Evolutionary conservation across 371 early-diverging fungal genomes (phyloP), one percentile per base, ranked within the genome.

Genomic region (Apophysomyces variabilis): DNA sequence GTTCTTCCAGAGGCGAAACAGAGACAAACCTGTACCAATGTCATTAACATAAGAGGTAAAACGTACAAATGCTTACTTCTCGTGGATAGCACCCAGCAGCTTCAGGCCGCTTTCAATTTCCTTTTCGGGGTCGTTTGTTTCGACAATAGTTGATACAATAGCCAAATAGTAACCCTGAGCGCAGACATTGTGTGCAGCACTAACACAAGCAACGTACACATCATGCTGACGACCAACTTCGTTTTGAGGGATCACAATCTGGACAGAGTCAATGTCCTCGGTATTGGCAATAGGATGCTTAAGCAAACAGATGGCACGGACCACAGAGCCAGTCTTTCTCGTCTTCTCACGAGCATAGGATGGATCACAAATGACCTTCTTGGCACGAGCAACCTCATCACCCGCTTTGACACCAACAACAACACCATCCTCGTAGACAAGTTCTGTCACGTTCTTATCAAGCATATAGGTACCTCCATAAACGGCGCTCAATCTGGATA

Each of bases 381-480:
- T 88, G 58, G 93, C 92, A 58, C 87, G 89, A 63, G 91, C 98
- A 41, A 81, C 76, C 85, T 96, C 93, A 35, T 87, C 91, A 57
- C 92, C 98, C 7, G 92, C 90, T 68, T 90, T 91, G 46, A 99
- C 92, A 65, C 99, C 99, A 38, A 84, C 85, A 63, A 95, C 92
- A 70, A 86, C 87, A 68, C 98, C 98, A 57, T 89, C 86, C 65
- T 85, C 92, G 62, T 92, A 91, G 60, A 96, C 82, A 59, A 98
- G 87, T 76, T 96, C 96, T 65, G 95, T 95, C n/a, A 94, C 90
- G 61, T 89, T 85, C 77, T 92, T 95, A 79, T 89, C 91, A 47
- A 99, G 88, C 99, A 99, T 99, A 78, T 96, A 99, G 12, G 98
- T 98, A 68, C 98, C 99, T 21, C 98, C 98, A 72, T 97, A 97